A percentile compares a stretch with the other conserved stretches of the same genome.
Conservation (phyloP, 106 monocot species). For the Dendrobium officinale region DNA sequence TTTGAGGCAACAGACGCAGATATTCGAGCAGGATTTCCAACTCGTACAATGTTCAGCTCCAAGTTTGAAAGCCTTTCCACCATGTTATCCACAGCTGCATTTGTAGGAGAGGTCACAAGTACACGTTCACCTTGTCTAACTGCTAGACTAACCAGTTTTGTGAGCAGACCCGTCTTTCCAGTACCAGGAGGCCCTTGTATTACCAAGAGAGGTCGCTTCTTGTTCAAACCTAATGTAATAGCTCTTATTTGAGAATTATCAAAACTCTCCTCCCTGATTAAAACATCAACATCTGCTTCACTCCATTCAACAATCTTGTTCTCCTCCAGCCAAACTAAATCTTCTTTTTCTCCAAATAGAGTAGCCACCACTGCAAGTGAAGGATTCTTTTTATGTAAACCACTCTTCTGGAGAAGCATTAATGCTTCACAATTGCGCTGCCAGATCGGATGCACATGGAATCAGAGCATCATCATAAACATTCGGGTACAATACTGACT, state of each 20-base stretch:
- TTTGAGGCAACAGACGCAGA: constrained; percentile 75
- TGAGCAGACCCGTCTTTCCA: constrained; percentile 81
- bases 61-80: constrained; percentile 69
- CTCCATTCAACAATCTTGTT: constrained; percentile 54
- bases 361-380: constrained; percentile 77
- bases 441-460: constrained; percentile 3
- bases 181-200: constrained; percentile 96
- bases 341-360: constrained; percentile 83
- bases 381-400: constrained; percentile 85
- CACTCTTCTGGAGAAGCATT: constrained; percentile 92
- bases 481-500: not conserved
- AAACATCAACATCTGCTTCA: constrained; percentile 28
- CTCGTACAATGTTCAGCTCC: constrained; percentile 63
- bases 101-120: constrained; percentile 90
- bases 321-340: constrained; percentile 48
- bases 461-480: not conserved
- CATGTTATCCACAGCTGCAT: constrained; percentile 97
- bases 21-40: constrained; percentile 90
- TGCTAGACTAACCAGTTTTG: constrained; percentile 66
- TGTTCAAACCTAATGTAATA: constrained; percentile 81
- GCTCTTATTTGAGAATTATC: constrained; percentile 70
- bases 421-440: constrained; percentile 97
- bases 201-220: constrained; percentile 56
- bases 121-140: constrained; percentile 82
- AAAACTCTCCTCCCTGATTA: constrained; percentile 26